Percentiles rank a stretch among this genome's conserved stretches.
Conservation (phyloP, 192 early-diverging fungal genomes). For the Umbelopsis sp. region DNA sequence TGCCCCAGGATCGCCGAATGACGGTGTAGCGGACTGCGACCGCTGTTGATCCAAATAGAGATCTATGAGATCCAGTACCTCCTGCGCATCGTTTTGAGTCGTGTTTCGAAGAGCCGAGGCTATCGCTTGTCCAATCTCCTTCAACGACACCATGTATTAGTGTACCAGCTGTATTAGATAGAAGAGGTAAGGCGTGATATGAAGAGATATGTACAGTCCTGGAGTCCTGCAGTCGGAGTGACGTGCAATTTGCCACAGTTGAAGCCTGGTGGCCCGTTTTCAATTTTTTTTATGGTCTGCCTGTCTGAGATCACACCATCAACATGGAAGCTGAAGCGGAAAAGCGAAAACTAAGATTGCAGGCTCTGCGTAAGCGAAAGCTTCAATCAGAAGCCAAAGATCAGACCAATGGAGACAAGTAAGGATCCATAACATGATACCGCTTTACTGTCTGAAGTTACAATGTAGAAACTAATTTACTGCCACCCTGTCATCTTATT, state of each 20-base stretch:
- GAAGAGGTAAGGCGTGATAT: background rate
- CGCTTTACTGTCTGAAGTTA: constrained; percentile 19
- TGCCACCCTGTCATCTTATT: background rate
- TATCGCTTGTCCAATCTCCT: constrained; percentile 12
- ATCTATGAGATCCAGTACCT: constrained; percentile 33
- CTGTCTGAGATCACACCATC: background rate
- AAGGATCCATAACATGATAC: background rate
- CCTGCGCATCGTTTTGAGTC: constrained; percentile 19
- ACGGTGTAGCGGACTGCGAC: background rate
- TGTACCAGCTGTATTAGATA: background rate
- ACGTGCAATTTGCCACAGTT: constrained; percentile 1
- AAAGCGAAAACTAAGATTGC: constrained; percentile 69
- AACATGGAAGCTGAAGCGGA: constrained; percentile 61
- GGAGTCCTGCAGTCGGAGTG: background rate
- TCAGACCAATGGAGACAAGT: constrained; percentile 29
- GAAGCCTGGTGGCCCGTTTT: background rate
- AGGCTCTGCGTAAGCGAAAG: constrained; percentile 61
- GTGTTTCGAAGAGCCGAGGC: constrained; percentile 19
- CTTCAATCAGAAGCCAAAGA: constrained; percentile 28
- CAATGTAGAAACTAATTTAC: constrained; percentile 5
- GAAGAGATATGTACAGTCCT: background rate
- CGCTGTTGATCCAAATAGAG: constrained; percentile 35
- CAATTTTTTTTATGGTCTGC: background rate
- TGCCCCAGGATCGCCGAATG: background rate
- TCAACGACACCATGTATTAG: constrained; percentile 11